Evolutionary conservation across 2,329 filamentous ascomycete species (phyloP), one percentile per base, ranked within the genome.

Genomic region (Cadophora sp.): DNA sequence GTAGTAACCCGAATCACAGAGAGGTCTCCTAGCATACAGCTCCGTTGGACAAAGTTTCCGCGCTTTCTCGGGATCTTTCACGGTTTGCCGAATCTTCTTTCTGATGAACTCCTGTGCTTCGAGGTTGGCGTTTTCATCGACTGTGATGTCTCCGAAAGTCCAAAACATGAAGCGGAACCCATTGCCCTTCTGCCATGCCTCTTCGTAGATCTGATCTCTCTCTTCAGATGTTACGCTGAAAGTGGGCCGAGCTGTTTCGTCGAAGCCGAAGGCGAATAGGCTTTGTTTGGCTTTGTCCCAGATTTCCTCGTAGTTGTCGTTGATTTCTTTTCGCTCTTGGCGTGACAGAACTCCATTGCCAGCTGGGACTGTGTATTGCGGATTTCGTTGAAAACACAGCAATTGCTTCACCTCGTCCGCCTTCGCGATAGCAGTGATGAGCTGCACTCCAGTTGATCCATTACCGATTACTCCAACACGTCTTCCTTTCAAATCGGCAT

Each of bases 351-450:
- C 65, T 11, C 66, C 61, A n/a, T 80, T 71, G 5, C 76, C 75
- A 11, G 76, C 45, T 80, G 88, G 87, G 0, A 89, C 72, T 9
- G 83, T 84, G 14, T 85, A 81, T 64, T 87, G 88, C 0, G 87
- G 85, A 1, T 84, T 89, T n/a, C 87, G 80, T 66, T 89, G 83
- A 71, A 87, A 87, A 2, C 88, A 83, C 4, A 75, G 78, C 39
- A 80, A 65, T 20, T 77, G 16, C 76, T 73, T 63, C 79, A 82
- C 78, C 4, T 76, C 69, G 51, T 79, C 1, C 79, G 80, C 9
- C 76, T 78, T 16, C 72, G 77, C 45, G 77, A 73, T 56, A 55
- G 72, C 71, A 50, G 73, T 71, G 14, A 72, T 71, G 16, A 59
- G 64, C 63, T 74, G 72, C 3, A 75, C 68, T 14, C 73, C 74